These are phyloP conservation scores for Plantago major DNA, from an alignment of 257 asterid genomes.

Conservation along the genomic window DNA sequence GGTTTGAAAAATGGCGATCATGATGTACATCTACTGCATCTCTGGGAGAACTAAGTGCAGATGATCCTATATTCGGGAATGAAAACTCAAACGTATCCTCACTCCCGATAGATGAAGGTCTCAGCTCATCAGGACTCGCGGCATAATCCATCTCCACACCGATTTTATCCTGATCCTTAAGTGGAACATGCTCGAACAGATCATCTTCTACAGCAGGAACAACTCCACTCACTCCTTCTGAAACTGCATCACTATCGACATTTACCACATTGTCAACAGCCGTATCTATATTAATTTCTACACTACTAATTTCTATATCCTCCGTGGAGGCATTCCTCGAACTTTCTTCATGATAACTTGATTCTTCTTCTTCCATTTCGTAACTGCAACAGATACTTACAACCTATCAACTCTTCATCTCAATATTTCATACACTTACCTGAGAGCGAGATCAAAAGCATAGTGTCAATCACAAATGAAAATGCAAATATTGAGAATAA, in stretches of 20 bases:
- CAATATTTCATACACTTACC: neutral
- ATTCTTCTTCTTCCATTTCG: conserved; percentile 1
- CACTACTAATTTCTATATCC: neutral
- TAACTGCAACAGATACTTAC: neutral
- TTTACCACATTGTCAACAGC: neutral
- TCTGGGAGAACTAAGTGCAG: conserved; percentile 47
- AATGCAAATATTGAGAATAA: neutral
- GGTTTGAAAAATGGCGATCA: conserved; percentile 46
- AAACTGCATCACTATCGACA: neutral
- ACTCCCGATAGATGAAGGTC: conserved; percentile 45
- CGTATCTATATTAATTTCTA: neutral
- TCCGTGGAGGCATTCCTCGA: neutral
- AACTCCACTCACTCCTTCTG: neutral
- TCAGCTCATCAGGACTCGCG: conserved; percentile 38
- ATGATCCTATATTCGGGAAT: conserved; percentile 38
- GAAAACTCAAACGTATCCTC: conserved; percentile 60
- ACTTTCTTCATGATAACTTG: neutral
- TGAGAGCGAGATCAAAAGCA: neutral
- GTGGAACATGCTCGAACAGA: conserved; percentile 60
- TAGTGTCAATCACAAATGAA: neutral
- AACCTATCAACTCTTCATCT: neutral
- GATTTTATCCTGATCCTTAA: conserved; percentile 61
- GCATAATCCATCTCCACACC: conserved; percentile 32
- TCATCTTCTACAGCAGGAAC: neutral
- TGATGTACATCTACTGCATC: conserved; percentile 34